These are phyloP conservation scores for Nakazawaea laoshanensis DNA, from an alignment of 805 yeast genomes.

Conservation along the genomic window DNA sequence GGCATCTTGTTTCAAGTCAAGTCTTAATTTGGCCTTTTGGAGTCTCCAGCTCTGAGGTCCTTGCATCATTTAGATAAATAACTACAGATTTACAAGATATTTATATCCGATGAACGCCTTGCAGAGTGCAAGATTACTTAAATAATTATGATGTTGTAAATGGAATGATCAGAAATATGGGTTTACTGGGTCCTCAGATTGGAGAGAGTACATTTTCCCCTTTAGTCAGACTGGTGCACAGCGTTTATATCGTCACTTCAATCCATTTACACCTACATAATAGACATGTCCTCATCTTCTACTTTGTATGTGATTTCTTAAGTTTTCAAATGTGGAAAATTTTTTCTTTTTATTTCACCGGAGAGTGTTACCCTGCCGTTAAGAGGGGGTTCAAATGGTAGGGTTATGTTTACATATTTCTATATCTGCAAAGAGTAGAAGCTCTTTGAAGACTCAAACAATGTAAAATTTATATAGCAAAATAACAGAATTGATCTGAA, in stretches of 20 bases:
- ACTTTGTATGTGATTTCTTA: no score
- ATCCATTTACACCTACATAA: slow-evolving; percentile 1
- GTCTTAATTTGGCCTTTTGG: not conserved
- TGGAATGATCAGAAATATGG: slow-evolving; percentile 12
- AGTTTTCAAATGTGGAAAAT: no score
- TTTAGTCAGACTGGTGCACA: slow-evolving; percentile 12
- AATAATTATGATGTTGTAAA: not conserved
- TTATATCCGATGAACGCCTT: no score
- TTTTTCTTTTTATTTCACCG: no score
- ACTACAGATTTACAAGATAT: not conserved
- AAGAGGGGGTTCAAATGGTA: not conserved
- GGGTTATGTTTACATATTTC: slow-evolving; percentile 18
- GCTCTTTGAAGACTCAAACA: slow-evolving; percentile 22
- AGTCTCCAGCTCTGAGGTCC: slow-evolving; percentile 2
- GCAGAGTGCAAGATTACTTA: not conserved
- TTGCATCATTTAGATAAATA: not conserved
- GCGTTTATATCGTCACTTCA: slow-evolving; percentile 12
- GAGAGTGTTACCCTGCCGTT: no score
- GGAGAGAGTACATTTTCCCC: slow-evolving; percentile 10
- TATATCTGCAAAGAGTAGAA: slow-evolving; percentile 19
- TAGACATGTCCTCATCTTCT: slow-evolving; percentile 5
- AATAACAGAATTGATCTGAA: no score
- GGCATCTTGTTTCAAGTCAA: not conserved
- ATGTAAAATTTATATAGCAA: slow-evolving; percentile 17
- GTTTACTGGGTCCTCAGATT: slow-evolving; percentile 12